Percentiles rank a stretch among this genome's conserved stretches.
Conservation (phyloP, 1,284 basidiomycete genomes). For the Melampsora medusae region DNA sequence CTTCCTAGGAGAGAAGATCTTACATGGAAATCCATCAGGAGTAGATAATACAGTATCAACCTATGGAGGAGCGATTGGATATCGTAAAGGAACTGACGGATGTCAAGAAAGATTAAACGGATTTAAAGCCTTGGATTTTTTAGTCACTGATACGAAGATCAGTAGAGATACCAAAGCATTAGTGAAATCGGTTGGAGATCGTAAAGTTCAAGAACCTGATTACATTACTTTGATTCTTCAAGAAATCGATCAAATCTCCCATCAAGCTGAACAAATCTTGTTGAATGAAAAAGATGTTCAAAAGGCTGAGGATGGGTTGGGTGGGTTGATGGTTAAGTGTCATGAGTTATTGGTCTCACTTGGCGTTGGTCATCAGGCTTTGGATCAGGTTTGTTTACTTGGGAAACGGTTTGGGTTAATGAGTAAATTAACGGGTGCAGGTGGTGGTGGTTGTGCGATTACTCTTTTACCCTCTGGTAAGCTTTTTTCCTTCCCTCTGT, state of each 20-base stretch:
- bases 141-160: conserved; percentile 89
- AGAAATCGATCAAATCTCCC: conserved; percentile 48
- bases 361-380: conserved; percentile 86
- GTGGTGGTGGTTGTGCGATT: conserved; percentile 96
- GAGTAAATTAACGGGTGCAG: conserved; percentile 97
- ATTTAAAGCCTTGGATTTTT: conserved; percentile 65
- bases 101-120: conserved; percentile 67
- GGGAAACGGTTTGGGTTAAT: conserved; percentile 68
- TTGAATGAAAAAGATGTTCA: conserved; percentile 71
- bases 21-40: conserved; percentile 96
- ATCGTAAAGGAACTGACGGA: conserved; percentile 74
- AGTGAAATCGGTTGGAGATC: conserved; percentile 78
- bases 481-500: conserved; percentile 27
- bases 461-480: conserved; percentile 84
- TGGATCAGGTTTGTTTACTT: conserved; percentile 78
- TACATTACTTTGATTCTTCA: conserved; percentile 45
- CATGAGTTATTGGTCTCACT: conserved; percentile 79
- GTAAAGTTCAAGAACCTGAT: conserved; percentile 65
- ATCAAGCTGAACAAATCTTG: conserved; percentile 56
- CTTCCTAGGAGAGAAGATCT: conserved; percentile 89
- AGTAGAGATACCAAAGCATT: conserved; percentile 90
- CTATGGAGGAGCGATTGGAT: conserved; percentile 88
- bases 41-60: conserved; percentile 95
- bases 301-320: conserved; percentile 59
- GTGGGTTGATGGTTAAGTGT: conserved; percentile 82